Base-by-base conservation (phyloP, 2,329 filamentous ascomycete genomes). In the Colletotrichum lini region DNA sequence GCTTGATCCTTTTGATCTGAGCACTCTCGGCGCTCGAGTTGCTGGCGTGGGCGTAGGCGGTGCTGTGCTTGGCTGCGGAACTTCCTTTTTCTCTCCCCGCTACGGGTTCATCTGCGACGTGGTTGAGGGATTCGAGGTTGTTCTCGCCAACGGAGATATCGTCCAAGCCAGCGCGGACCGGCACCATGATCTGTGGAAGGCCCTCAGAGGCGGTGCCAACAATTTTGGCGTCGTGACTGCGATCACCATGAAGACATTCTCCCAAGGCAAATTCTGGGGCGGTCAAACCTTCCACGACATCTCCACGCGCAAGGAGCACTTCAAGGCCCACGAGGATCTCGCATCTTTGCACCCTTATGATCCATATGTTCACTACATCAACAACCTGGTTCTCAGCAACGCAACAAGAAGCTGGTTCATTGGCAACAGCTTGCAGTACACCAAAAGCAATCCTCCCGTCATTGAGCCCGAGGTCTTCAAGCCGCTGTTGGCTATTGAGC, bases 191-290 rank as follows among this genome's bases (percentile, higher is more conserved):
- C 78, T 87, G 1, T 87, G 78, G 74, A 79, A 78, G 57, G 84
- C 84, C 1, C 78, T 86, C 5, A 82, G 83, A 58, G 85, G 85
- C 15, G 85, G 85, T 13, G 78, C 78, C 5, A 82, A 79, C 73
- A 87, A 86, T 73, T 84, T 84, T 62, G 84, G 83, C 57, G 76
- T 82, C 63, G 77, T 79, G 1, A 78, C 82, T 0, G 23, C 63
- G 1, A 62, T 71, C 15, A 62, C 57, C 3, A 67, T 61, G 68
- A 26, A 57, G 0, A 57, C 65, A 0, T 67, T 67, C 12, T 5
- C 18, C 2, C 65, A 67, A 15, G 65, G 65, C 42, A 26, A 44
- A 30, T 64, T 68, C 21, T 68, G 65, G 65, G 65, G 65, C 4
- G 65, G 65, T 4, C 65, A 64, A 0, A 68, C 65, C 0, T 68